phyloP scores from a whole-genome alignment of 2,329 filamentous ascomycete species.

The Fonsecaea nubica region DNA sequence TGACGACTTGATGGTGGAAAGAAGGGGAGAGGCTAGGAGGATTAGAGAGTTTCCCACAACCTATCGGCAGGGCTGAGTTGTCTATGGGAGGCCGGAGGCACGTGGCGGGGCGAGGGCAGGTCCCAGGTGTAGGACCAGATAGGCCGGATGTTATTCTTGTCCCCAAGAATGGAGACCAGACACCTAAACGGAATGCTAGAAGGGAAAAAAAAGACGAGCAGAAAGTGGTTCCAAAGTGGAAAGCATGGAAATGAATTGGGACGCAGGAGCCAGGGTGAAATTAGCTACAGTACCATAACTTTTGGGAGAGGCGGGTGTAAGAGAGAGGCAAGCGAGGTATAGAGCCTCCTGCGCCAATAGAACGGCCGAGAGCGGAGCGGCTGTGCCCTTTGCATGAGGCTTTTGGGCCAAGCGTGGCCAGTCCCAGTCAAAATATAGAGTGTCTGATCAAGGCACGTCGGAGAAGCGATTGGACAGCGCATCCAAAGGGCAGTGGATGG shows the following conservation, averaged over 20 bases:
- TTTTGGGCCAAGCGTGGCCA: conserved; percentile 30
- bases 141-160: conserved; percentile 37
- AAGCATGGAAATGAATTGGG: conserved; percentile 26
- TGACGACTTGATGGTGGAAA: conserved; percentile 40
- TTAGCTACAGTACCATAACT: conserved; percentile 24
- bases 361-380: conserved; percentile 27
- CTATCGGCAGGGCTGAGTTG: conserved; percentile 37
- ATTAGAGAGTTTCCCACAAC: conserved; percentile 29
- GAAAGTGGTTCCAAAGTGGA: conserved; percentile 13
- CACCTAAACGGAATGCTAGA: conserved; percentile 5
- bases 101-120: conserved; percentile 32
- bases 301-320: conserved; percentile 19
- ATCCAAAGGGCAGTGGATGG: conserved; percentile 3
- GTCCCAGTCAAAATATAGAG: conserved; percentile 33
- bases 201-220: conserved; percentile 1
- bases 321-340: conserved; percentile 29
- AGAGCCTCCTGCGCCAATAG: conserved; percentile 18
- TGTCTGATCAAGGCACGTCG: conserved; percentile 31
- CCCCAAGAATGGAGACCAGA: conserved; percentile 20
- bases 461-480: conserved; percentile 25
- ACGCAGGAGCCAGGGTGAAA: conserved; percentile 39
- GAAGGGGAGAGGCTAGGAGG: conserved; percentile 33
- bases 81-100: conserved; percentile 31
- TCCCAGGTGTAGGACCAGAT: conserved; percentile 18
- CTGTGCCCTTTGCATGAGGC: conserved; percentile 31